Conservation (phyloP, 345 rosid genomes). For the Turritis glabra region DNA sequence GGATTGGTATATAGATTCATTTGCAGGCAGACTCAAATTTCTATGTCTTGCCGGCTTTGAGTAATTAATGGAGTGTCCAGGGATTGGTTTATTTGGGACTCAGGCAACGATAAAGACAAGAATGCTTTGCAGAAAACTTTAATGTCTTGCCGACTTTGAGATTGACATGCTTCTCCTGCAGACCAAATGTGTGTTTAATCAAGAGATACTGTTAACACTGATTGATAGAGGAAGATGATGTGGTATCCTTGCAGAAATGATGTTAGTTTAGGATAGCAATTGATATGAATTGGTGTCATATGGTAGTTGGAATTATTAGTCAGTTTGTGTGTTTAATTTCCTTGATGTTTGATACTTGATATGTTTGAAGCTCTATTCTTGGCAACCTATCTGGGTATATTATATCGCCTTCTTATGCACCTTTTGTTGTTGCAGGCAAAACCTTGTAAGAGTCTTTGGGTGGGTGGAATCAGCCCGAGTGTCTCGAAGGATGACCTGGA, state of each 20-base stretch:
- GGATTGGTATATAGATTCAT: not conserved
- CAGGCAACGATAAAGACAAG: not conserved
- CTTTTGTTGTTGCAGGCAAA: conserved; percentile 59
- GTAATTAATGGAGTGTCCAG: not conserved
- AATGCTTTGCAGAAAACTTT: not conserved
- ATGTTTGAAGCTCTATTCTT: not conserved
- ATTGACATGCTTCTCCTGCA: not conserved
- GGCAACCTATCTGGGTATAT: not conserved
- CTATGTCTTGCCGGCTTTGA: not conserved
- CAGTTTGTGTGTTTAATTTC: not conserved
- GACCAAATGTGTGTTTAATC: not conserved
- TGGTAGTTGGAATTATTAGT: not conserved
- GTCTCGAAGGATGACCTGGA: conserved; percentile 70
- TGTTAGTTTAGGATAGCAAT: conserved; percentile 12
- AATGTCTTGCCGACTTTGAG: not conserved
- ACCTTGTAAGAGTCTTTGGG: conserved; percentile 81
- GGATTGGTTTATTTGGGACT: not conserved
- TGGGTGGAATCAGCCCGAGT: conserved; percentile 79
- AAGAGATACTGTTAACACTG: not conserved
- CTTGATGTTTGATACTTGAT: conserved; percentile 9
- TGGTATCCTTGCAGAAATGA: not conserved
- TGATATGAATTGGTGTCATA: not conserved
- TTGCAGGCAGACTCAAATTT: not conserved
- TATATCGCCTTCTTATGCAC: conserved; percentile 10
- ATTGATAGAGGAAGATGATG: conserved; percentile 1